Evolutionary conservation across 768 basidiomycete species (phyloP).

Genomic region (Psilocybe cubensis): DNA sequence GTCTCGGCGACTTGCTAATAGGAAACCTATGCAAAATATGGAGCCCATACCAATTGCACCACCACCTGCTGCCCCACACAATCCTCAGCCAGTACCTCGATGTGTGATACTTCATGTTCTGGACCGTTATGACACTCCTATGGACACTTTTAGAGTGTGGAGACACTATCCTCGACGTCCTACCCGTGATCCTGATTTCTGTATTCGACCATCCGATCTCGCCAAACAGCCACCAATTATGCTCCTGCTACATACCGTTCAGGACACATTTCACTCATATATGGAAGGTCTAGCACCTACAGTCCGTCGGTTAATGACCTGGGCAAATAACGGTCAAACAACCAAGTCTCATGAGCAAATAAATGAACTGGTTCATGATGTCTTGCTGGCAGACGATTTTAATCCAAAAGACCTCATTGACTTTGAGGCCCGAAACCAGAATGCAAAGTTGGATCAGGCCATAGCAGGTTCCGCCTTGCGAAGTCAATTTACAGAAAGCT

Average conservation of each 20-base stretch:
- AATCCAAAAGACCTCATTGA: slow-evolving; percentile 8
- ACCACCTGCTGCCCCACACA: too few species aligned
- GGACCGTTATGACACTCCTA: slow-evolving; percentile 5
- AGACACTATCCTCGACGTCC: slow-evolving; percentile 28
- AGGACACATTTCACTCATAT: background rate
- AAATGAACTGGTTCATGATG: slow-evolving; percentile 19
- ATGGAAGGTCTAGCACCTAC: background rate
- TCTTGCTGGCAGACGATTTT: slow-evolving; percentile 22
- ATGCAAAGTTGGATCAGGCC: slow-evolving; percentile 13
- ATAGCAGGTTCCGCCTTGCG: slow-evolving; percentile 2
- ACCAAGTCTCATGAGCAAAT: slow-evolving; percentile 17
- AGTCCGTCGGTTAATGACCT: slow-evolving; percentile 22
- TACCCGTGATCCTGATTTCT: slow-evolving; percentile 28
- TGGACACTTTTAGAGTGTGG: slow-evolving; percentile 26
- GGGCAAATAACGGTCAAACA: slow-evolving; percentile 23
- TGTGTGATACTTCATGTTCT: background rate
- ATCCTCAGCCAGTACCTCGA: background rate
- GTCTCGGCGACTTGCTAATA: too few species aligned
- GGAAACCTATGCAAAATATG: too few species aligned
- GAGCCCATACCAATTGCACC: too few species aligned
- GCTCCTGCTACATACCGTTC: slow-evolving; percentile 12
- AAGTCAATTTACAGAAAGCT: slow-evolving; percentile 12
- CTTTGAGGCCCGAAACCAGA: slow-evolving; percentile 16
- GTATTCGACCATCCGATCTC: slow-evolving; percentile 11
- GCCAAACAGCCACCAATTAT: background rate